Evolutionary conservation across 2,329 filamentous ascomycete species (phyloP), one percentile per base, ranked within the genome.

Genomic region (Ilyonectria mors-panacis): DNA sequence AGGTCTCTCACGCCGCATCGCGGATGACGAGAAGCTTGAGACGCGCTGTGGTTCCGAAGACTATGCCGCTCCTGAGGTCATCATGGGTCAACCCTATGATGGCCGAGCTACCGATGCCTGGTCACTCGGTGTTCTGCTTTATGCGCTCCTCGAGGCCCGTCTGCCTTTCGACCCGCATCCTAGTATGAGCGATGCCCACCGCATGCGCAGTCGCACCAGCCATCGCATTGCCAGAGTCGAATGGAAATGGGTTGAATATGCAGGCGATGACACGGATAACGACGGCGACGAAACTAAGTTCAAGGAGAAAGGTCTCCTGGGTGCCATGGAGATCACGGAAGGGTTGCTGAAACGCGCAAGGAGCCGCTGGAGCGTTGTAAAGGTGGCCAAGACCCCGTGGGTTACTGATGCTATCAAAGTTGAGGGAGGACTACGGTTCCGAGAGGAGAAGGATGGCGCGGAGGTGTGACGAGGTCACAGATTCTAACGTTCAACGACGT

Each of bases 1-100:
- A 13, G 96, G 96, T 15, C 89, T 99, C 13, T 97, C 94, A 3
- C 89, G 95, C 61, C 91, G 93, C 39, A 93, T 98, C 44, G 89
- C 94, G 17, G 92, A 94, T 69, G 94, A 94, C 59, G 94, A 97
- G 72, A 92, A 95, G 67, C 87, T 99, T n/a, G 93, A 93, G 68
- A 98, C 95, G 2, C 90, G 96, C 10, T 99, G 96, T 79, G 96
- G 96, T 35, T 97, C 93, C 45, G 96, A 98, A 81, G 96, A 99
- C 81, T 99, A 99, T 78, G 95, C 95, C 2, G 95, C 96, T 0
- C 96, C 96, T 0, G 96, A 99, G 79, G 94, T 99, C 51, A 92
- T 99, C 60, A 94, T 99, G 86, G 95, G 95, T 26, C 94, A 97
- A 77, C 90, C 94, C 8, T 99, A 99, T 78, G 95, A 98, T 78